Evolutionary conservation across 208 protist genomes (phyloP).

Genomic region (Naegleria gruberi): DNA sequence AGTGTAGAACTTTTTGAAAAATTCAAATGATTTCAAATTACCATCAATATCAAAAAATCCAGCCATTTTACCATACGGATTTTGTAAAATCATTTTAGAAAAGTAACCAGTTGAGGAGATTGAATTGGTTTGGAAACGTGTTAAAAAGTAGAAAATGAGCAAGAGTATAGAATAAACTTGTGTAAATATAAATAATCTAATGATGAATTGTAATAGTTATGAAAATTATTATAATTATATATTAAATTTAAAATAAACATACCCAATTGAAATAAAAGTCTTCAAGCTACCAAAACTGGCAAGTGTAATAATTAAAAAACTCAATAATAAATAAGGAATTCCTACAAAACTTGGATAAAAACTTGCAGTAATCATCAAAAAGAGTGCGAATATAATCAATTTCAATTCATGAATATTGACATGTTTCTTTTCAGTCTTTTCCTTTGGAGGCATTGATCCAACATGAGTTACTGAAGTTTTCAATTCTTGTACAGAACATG

Average conservation of each 20-base stretch:
- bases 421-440: neutral
- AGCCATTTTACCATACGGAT: neutral
- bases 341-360: neutral
- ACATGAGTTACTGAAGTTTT: neutral
- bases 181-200: neutral
- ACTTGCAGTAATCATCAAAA: neutral
- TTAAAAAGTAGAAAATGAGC: neutral
- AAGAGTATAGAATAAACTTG: neutral
- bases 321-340: neutral
- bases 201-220: neutral
- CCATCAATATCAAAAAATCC: neutral
- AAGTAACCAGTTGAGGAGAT: neutral
- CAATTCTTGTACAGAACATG: neutral
- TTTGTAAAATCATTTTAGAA: neutral
- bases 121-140: neutral
- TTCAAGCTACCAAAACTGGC: neutral
- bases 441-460: neutral
- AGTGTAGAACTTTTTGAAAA: neutral
- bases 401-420: neutral
- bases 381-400: neutral
- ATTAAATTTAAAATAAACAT: too few species aligned
- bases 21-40: neutral
- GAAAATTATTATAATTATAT: too few species aligned
- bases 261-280: too few species aligned
- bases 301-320: neutral